Evolutionary conservation across 306 rosid species (phyloP).

Genomic region (Sesbania bispinosa): DNA sequence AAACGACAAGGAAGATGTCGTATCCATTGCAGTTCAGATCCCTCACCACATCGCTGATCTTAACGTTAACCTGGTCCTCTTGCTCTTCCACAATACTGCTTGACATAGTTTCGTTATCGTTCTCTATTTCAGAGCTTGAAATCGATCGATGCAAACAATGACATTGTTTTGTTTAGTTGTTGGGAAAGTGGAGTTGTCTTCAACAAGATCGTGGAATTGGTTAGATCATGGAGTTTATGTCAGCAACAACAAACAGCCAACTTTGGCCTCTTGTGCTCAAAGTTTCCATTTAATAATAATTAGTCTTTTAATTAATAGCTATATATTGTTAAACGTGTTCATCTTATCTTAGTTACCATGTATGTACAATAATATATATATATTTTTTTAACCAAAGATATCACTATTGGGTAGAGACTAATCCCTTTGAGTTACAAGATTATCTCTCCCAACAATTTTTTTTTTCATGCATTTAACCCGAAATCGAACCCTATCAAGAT

Average conservation of each 20-base stretch:
- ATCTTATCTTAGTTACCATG: too few relatives aligned
- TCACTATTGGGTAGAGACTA: too few relatives aligned
- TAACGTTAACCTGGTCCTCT: not conserved
- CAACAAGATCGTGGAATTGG: not conserved
- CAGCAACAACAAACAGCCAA: not conserved
- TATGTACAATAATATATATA: too few relatives aligned
- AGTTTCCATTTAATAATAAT: not conserved
- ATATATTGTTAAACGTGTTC: too few relatives aligned
- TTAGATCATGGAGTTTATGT: not conserved
- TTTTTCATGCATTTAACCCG: too few relatives aligned
- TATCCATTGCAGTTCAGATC: constrained; percentile 45
- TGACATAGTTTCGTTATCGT: constrained; percentile 1
- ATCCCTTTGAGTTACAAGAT: too few relatives aligned
- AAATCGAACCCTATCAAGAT: too few relatives aligned
- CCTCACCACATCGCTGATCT: not conserved
- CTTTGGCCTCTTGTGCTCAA: not conserved
- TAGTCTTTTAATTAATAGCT: too few relatives aligned
- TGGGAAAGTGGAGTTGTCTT: not conserved
- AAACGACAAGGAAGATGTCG: constrained; percentile 42
- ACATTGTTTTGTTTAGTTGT: not conserved
- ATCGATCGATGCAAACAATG: not conserved
- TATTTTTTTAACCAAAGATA: too few relatives aligned
- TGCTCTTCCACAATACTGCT: not conserved
- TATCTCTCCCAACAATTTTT: too few relatives aligned
- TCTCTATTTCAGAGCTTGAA: not conserved